Evolutionary conservation across 129 eudicot genomes (phyloP).

Genomic region (Tagetes erecta): DNA sequence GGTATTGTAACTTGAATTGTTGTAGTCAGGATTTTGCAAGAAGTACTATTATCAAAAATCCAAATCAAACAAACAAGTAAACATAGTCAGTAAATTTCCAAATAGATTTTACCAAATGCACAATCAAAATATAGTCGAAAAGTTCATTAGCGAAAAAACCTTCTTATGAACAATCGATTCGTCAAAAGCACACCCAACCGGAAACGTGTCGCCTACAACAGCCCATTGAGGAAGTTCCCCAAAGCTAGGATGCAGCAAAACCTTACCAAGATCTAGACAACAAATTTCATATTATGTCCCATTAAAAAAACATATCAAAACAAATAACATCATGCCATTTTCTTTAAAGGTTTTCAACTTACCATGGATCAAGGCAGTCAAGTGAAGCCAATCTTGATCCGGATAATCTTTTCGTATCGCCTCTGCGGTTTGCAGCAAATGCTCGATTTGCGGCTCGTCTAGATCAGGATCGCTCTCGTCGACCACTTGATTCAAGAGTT

Average conservation of each 20-base stretch:
- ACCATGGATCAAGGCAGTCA: conserved; percentile 75
- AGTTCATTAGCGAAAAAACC: conserved; percentile 37
- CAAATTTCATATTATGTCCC: conserved; percentile 2
- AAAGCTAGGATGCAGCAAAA: conserved; percentile 68
- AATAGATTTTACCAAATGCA: neutral
- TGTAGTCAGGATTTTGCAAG: conserved; percentile 61
- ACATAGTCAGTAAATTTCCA: too few relatives aligned
- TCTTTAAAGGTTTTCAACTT: neutral
- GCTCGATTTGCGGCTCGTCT: conserved; percentile 88
- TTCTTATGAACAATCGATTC: conserved; percentile 78
- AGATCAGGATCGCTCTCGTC: conserved; percentile 90
- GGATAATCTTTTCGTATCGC: conserved; percentile 80
- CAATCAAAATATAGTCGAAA: neutral
- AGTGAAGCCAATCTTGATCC: conserved; percentile 74
- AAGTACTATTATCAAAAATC: conserved; percentile 50
- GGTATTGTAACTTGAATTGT: conserved; percentile 64
- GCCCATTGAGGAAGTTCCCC: conserved; percentile 98
- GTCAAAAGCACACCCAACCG: conserved; percentile 89
- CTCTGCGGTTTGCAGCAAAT: conserved; percentile 75
- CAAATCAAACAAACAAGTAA: neutral
- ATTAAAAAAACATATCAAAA: neutral
- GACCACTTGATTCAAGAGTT: conserved; percentile 64
- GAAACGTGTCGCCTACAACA: conserved; percentile 90
- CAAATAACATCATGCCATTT: neutral
- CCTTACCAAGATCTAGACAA: conserved; percentile 79